A percentile compares a stretch with the other conserved stretches of the same genome.
phyloP scores from a whole-genome alignment of 1,139 yeast genomes.

The Saccharomycopsis crataegensis region DNA sequence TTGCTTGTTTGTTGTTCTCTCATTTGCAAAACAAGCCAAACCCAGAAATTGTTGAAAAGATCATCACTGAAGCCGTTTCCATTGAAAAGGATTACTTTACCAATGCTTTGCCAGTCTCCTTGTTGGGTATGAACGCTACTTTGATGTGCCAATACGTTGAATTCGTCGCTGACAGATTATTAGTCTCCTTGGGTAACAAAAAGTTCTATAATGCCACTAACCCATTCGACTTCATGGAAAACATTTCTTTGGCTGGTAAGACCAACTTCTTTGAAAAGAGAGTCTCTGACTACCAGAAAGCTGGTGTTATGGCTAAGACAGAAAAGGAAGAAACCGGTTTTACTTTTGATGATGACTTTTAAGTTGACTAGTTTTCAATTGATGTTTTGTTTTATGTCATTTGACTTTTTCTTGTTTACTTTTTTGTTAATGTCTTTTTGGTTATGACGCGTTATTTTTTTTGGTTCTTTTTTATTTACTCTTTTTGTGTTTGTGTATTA shows the following conservation, averaged over 20 bases:
- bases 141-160: slow-evolving; percentile 98
- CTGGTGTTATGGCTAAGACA: slow-evolving; percentile 86
- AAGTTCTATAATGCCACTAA: slow-evolving; percentile 82
- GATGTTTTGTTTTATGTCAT: no score
- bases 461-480: no score
- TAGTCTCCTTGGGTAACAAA: slow-evolving; percentile 83
- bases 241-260: slow-evolving; percentile 95
- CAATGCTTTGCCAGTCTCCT: slow-evolving; percentile 85
- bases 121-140: slow-evolving; percentile 87
- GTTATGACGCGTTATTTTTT: no score
- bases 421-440: no score
- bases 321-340: slow-evolving; percentile 36
- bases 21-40: slow-evolving; percentile 89
- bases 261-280: slow-evolving; percentile 98
- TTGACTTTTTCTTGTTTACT: no score
- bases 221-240: slow-evolving; percentile 99
- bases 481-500: no score
- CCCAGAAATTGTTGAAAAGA: slow-evolving; percentile 66
- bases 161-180: slow-evolving; percentile 92
- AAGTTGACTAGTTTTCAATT: slow-evolving; percentile 17
- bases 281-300: slow-evolving; percentile 97
- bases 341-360: slow-evolving; percentile 47
- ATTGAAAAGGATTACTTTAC: slow-evolving; percentile 93
- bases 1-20: slow-evolving; percentile 90
- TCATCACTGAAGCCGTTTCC: slow-evolving; percentile 90